A percentile compares a stretch with the other conserved stretches of the same genome.
phyloP scores from a whole-genome alignment of 2,329 filamentous ascomycete species.

The Acephala macrosclerotiorum region DNA sequence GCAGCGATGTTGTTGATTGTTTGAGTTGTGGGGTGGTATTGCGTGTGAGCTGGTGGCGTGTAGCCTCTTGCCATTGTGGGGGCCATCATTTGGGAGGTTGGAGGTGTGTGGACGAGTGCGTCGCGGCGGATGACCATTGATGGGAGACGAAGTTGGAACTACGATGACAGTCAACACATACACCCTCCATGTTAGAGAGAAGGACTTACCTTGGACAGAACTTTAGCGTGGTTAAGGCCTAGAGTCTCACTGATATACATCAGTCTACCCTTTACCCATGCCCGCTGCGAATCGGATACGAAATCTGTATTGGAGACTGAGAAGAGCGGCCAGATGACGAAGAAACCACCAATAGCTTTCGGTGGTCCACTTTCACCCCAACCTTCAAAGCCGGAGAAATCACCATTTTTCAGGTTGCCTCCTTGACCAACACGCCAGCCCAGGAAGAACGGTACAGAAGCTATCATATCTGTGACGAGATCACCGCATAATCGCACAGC shows the following conservation, averaged over 20 bases:
- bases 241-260: constrained; percentile 61
- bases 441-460: constrained; percentile 67
- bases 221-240: constrained; percentile 64
- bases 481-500: constrained; percentile 59
- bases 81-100: constrained; percentile 23
- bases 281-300: constrained; percentile 63
- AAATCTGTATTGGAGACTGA: constrained; percentile 64
- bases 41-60: constrained; percentile 24
- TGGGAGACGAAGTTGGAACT: constrained; percentile 66
- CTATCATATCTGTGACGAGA: constrained; percentile 64
- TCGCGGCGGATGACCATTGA: constrained; percentile 63
- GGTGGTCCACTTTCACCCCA: constrained; percentile 53
- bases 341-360: constrained; percentile 65
- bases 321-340: constrained; percentile 65
- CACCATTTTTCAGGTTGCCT: constrained; percentile 40
- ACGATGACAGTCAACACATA: too few relatives aligned
- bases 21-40: constrained; percentile 10
- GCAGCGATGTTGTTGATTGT: constrained; percentile 21
- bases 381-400: constrained; percentile 55
- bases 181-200: too few relatives aligned
- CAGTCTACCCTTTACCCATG: constrained; percentile 62
- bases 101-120: constrained; percentile 33
- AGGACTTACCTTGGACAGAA: constrained; percentile 58
- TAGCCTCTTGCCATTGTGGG: constrained; percentile 17
- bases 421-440: constrained; percentile 61